A percentile compares a stretch with the other conserved stretches of the same genome.
These are phyloP conservation scores for Quercus lobata DNA, from an alignment of 331 rosid genomes.

Conservation along the genomic window DNA sequence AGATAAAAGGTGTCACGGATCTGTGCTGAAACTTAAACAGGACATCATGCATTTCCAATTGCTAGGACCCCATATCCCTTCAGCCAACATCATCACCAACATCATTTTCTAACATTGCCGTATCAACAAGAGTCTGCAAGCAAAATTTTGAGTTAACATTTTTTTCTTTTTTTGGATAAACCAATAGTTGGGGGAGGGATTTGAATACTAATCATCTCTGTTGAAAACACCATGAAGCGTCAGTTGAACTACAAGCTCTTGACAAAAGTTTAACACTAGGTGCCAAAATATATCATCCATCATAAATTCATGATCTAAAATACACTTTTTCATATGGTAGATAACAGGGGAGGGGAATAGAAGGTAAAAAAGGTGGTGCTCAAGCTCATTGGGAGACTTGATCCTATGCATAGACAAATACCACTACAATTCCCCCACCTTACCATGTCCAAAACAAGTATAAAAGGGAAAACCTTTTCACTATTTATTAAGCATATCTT, in stretches of 20 bases:
- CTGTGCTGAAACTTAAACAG: neutral
- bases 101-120: constrained; percentile 32
- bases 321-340: neutral
- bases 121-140: constrained; percentile 59
- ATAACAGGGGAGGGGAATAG: neutral
- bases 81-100: constrained; percentile 29
- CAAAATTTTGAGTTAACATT: neutral
- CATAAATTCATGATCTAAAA: neutral
- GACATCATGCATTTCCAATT: constrained; percentile 29
- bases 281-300: neutral
- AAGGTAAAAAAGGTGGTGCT: neutral
- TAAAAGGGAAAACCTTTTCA: neutral
- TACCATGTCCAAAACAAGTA: neutral
- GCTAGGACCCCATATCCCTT: constrained; percentile 29
- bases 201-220: too few species aligned
- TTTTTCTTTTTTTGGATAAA: too few species aligned
- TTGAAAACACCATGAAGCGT: too few species aligned
- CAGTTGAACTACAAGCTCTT: too few species aligned
- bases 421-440: neutral
- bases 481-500: neutral
- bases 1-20: constrained; percentile 7
- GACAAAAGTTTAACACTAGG: too few species aligned
- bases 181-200: too few species aligned
- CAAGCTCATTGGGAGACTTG: neutral
- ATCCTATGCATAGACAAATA: neutral